Percentiles rank a stretch among this genome's conserved stretches.
phyloP scores from a whole-genome alignment of 495 filamentous ascomycete species.

The Neurospora hispaniola region DNA sequence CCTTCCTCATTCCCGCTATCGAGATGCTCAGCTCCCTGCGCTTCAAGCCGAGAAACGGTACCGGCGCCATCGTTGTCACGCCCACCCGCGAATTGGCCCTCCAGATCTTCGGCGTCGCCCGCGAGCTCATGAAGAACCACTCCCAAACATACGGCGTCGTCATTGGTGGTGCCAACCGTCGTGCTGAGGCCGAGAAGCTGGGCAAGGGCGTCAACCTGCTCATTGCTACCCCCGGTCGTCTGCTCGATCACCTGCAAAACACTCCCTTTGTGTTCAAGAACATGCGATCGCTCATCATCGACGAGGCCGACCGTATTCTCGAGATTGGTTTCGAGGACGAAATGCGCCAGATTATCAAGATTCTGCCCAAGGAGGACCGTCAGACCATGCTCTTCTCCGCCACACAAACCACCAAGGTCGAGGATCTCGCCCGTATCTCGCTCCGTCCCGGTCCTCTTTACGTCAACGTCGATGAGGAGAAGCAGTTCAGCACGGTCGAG shows the following conservation, averaged over 20 bases:
- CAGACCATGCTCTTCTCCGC: constrained; percentile 98
- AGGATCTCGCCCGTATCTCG: constrained; percentile 90
- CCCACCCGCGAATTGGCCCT: constrained; percentile 85
- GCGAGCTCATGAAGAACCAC: constrained; percentile 68
- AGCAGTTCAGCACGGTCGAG: constrained; percentile 58
- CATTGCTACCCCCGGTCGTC: constrained; percentile 83
- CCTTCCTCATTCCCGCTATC: constrained; percentile 88
- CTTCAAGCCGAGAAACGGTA: constrained; percentile 69
- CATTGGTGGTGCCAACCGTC: constrained; percentile 87
- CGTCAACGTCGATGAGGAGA: constrained; percentile 70
- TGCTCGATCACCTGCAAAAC: constrained; percentile 92
- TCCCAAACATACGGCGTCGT: constrained; percentile 90
- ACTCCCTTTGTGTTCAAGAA: constrained; percentile 94
- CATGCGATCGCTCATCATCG: constrained; percentile 65
- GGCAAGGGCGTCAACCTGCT: constrained; percentile 88
- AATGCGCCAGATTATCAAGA: constrained; percentile 94
- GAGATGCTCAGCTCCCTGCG: constrained; percentile 87
- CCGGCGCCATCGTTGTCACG: constrained; percentile 77
- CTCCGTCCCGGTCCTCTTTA: constrained; percentile 86
- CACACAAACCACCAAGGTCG: constrained; percentile 96
- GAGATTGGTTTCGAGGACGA: constrained; percentile 98
- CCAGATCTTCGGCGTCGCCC: constrained; percentile 91
- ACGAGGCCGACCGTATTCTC: constrained; percentile 87
- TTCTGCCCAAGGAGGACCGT: constrained; percentile 76
- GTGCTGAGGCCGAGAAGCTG: constrained; percentile 89